These are phyloP conservation scores for Teunomyces kruisii DNA, from an alignment of 805 yeast genomes.

Conservation along the genomic window DNA sequence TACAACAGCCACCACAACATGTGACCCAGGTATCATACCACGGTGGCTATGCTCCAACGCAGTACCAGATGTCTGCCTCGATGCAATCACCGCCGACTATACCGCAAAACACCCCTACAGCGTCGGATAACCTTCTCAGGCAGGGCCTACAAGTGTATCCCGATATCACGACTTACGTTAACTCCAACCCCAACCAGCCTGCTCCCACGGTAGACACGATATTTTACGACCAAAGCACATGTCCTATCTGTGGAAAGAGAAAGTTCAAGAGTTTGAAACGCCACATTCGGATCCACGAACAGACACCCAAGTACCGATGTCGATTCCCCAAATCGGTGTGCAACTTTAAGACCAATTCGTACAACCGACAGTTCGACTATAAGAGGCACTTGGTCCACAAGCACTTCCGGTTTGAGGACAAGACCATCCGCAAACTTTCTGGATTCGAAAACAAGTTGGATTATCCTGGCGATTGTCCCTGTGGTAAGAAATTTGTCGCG, in stretches of 20 bases:
- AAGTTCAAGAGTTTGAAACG: conserved; percentile 41
- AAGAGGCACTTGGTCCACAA: conserved; percentile 43
- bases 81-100: background rate
- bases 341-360: conserved; percentile 41
- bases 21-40: background rate
- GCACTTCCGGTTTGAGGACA: conserved; percentile 43
- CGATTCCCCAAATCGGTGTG: conserved; percentile 39
- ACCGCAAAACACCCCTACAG: background rate
- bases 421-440: conserved; percentile 37
- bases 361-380: conserved; percentile 46
- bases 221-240: conserved; percentile 15
- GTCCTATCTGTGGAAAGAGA: conserved; percentile 40
- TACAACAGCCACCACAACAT: background rate
- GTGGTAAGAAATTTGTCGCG: conserved; percentile 51
- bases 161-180: conserved; percentile 11
- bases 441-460: conserved; percentile 32
- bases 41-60: background rate
- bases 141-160: conserved; percentile 9
- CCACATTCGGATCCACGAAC: conserved; percentile 44
- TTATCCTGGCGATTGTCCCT: conserved; percentile 40
- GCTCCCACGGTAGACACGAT: conserved; percentile 11
- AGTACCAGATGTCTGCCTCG: background rate
- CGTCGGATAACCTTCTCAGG: background rate
- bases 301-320: conserved; percentile 42
- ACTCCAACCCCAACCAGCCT: conserved; percentile 10